These are phyloP conservation scores for Heteromeles arbutifolia DNA, from an alignment of 306 rosid species.

Conservation along the genomic window DNA sequence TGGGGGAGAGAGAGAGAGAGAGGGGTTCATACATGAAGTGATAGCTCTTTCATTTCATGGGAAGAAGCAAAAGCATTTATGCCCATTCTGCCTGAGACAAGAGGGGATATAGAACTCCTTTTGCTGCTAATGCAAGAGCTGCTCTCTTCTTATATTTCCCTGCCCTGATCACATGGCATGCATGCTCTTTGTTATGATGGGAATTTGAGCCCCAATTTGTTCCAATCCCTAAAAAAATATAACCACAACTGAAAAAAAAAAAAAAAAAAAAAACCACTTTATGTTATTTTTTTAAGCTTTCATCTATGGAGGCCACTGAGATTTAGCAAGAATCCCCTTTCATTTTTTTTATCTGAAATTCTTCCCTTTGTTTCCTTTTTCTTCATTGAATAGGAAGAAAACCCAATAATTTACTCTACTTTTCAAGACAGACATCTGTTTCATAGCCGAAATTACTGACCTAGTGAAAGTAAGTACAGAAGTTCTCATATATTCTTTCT, in stretches of 20 bases:
- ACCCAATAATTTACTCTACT: neutral
- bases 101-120: neutral
- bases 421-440: neutral
- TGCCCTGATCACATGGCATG: conserved; percentile 42
- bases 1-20: neutral
- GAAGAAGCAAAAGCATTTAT: conserved; percentile 22
- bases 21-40: neutral
- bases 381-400: conserved; percentile 2
- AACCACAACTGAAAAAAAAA: neutral
- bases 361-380: neutral
- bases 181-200: conserved; percentile 25
- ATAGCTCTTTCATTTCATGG: conserved; percentile 24
- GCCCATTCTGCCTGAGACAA: conserved; percentile 22
- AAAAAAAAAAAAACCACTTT: neutral
- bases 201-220: conserved; percentile 15
- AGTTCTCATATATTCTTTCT: conserved; percentile 10
- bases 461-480: conserved; percentile 2
- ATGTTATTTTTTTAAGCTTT: neutral
- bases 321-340: conserved; percentile 12
- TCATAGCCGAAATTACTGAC: neutral
- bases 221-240: neutral
- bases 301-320: conserved; percentile 36
- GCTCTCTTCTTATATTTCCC: conserved; percentile 5
- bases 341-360: conserved; percentile 2
- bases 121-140: conserved; percentile 23